Percentiles rank a stretch among this genome's conserved stretches.
Evolutionary conservation across 2,329 filamentous ascomycete species (phyloP).

Genomic region (Didymella lethalis): DNA sequence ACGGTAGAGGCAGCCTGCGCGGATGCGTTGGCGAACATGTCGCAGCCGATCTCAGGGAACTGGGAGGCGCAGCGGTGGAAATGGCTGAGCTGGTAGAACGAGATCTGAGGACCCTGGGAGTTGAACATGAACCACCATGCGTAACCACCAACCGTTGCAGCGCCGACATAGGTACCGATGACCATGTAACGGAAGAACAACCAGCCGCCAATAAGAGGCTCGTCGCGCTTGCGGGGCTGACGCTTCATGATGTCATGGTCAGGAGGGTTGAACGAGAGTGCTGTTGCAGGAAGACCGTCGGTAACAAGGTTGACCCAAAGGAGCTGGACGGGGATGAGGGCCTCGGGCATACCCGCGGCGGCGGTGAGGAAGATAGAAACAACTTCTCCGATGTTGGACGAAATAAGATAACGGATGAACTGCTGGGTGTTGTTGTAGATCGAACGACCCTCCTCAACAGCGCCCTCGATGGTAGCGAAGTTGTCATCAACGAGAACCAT

Average conservation of each 20-base stretch:
- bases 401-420: constrained; percentile 98
- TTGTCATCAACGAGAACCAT: constrained; percentile 99
- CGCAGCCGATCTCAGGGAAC: constrained; percentile 89
- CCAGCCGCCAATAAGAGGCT: constrained; percentile 92
- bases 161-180: constrained; percentile 92
- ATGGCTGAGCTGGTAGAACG: constrained; percentile 85
- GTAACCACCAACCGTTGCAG: constrained; percentile 94
- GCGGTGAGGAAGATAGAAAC: constrained; percentile 99
- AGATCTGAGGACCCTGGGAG: constrained; percentile 85
- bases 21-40: constrained; percentile 87
- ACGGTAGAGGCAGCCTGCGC: constrained; percentile 91
- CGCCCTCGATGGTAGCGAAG: constrained; percentile 95
- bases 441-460: constrained; percentile 94
- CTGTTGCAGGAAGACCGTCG: constrained; percentile 94
- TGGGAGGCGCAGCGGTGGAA: constrained; percentile 91
- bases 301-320: constrained; percentile 99
- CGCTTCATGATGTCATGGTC: constrained; percentile 98
- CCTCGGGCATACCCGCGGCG: constrained; percentile 95
- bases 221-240: constrained; percentile 88
- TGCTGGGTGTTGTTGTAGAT: constrained; percentile 99
- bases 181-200: constrained; percentile 97
- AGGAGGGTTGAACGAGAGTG: constrained; percentile 96
- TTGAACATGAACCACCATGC: constrained; percentile 99
- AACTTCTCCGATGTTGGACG: constrained; percentile 98
- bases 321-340: constrained; percentile 93